A percentile compares a stretch with the other conserved stretches of the same genome.
Evolutionary conservation across 129 eudicot species (phyloP).

Genomic region (Saposhnikovia divaricata): DNA sequence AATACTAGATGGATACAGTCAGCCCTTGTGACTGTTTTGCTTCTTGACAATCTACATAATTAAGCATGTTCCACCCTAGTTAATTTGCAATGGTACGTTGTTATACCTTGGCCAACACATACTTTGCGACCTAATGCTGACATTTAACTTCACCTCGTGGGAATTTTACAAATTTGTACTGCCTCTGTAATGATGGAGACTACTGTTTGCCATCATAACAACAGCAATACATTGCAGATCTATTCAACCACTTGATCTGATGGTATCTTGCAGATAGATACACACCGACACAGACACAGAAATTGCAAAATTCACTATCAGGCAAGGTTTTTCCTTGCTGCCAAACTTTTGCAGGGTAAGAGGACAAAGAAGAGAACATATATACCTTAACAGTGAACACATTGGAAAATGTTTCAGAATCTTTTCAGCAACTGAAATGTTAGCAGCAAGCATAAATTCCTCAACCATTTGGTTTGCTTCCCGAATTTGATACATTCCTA

Average conservation of each 20-base stretch:
- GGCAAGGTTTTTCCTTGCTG: too few species aligned
- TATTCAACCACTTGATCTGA: not conserved
- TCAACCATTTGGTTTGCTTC: slow-evolving; percentile 99
- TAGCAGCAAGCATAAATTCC: slow-evolving; percentile 99
- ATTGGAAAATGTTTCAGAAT: slow-evolving; percentile 73
- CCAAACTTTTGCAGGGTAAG: not conserved
- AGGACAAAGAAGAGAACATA: not conserved
- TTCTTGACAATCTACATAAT: not conserved
- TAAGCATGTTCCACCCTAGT: not conserved
- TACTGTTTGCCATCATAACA: not conserved
- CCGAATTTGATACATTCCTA: slow-evolving; percentile 98
- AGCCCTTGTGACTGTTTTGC: not conserved
- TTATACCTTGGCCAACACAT: not conserved
- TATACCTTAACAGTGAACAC: slow-evolving; percentile 67
- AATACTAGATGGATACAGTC: not conserved
- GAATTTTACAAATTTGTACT: not conserved
- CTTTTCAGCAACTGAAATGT: slow-evolving; percentile 81
- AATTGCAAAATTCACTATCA: not conserved
- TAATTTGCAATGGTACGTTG: not conserved
- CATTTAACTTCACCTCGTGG: not conserved
- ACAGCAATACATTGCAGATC: not conserved
- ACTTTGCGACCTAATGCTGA: not conserved
- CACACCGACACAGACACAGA: too few species aligned
- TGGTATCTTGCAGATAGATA: not conserved
- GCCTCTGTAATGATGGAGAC: not conserved